Evolutionary conservation across 2,329 filamentous ascomycete species (phyloP).

Genomic region (Beauveria scarabaeidicola): DNA sequence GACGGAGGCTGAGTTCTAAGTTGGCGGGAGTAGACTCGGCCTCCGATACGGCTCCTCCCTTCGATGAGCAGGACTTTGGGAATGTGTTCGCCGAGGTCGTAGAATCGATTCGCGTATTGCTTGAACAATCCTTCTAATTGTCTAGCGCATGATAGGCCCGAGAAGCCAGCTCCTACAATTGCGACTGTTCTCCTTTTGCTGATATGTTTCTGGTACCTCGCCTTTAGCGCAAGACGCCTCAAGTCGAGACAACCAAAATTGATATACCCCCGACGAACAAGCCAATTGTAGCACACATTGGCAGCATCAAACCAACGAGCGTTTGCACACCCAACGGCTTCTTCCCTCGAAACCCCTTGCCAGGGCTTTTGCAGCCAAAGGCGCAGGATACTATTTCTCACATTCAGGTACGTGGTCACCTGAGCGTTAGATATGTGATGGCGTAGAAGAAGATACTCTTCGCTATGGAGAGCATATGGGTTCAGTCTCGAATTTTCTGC

Average conservation of each 20-base stretch:
- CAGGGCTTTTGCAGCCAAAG: conserved; percentile 85
- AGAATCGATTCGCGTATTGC: conserved; percentile 65
- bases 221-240: conserved; percentile 37
- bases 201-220: conserved; percentile 24
- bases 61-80: conserved; percentile 77
- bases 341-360: conserved; percentile 69
- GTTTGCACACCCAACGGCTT: conserved; percentile 87
- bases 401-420: conserved; percentile 92
- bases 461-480: conserved; percentile 76
- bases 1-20: conserved; percentile 50
- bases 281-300: conserved; percentile 84
- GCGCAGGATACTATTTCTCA: conserved; percentile 86
- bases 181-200: conserved; percentile 61
- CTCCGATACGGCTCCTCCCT: conserved; percentile 78
- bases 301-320: conserved; percentile 83
- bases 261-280: conserved; percentile 84
- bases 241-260: conserved; percentile 88
- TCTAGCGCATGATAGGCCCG: conserved; percentile 83
- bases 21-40: conserved; percentile 79
- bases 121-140: conserved; percentile 80
- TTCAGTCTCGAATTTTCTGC: conserved; percentile 85
- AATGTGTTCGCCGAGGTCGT: conserved; percentile 54
- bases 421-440: conserved; percentile 79
- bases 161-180: conserved; percentile 88
- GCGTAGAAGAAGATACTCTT: conserved; percentile 74